A percentile compares a stretch with the other conserved stretches of the same genome.
These are phyloP conservation scores for Globisporangium alternatum DNA, from an alignment of 352 stramenopile species.

Conservation along the genomic window DNA sequence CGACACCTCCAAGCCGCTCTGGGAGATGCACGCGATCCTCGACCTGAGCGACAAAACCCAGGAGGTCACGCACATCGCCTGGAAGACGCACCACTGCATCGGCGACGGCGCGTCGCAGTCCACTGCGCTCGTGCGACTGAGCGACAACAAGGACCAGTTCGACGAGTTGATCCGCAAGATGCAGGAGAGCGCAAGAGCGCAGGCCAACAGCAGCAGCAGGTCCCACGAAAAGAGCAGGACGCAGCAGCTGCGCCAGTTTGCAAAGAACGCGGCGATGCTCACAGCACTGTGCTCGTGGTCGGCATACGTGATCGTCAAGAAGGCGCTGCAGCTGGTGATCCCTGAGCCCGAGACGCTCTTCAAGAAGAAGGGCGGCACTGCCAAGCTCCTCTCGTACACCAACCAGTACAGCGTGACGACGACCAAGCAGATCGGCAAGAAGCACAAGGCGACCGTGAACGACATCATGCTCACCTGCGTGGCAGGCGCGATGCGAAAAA, in stretches of 20 bases:
- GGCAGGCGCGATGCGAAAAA: slow-evolving; percentile 69
- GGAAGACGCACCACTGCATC: slow-evolving; percentile 79
- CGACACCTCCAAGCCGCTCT: slow-evolving; percentile 67
- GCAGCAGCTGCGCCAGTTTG: slow-evolving; percentile 22
- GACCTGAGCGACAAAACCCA: slow-evolving; percentile 25
- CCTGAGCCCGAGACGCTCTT: slow-evolving; percentile 62
- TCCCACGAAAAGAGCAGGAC: background rate
- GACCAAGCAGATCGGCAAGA: slow-evolving; percentile 73
- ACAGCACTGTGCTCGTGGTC: slow-evolving; percentile 50
- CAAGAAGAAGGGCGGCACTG: slow-evolving; percentile 51
- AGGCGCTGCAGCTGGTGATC: slow-evolving; percentile 44
- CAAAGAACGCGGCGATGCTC: slow-evolving; percentile 30
- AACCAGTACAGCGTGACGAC: slow-evolving; percentile 66
- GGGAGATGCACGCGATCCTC: slow-evolving; percentile 69
- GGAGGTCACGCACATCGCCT: slow-evolving; percentile 45
- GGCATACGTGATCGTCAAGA: slow-evolving; percentile 48
- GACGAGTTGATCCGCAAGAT: slow-evolving; percentile 61
- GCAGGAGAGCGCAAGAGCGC: slow-evolving; percentile 22
- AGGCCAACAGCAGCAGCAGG: slow-evolving; percentile 22
- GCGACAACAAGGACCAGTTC: slow-evolving; percentile 65
- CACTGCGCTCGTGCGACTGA: slow-evolving; percentile 62
- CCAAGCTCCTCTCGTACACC: slow-evolving; percentile 71
- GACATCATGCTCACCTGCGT: slow-evolving; percentile 82
- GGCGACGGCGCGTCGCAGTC: slow-evolving; percentile 68
- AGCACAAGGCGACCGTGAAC: slow-evolving; percentile 67